Conservation (phyloP, 2,329 filamentous ascomycete species). For the Fusarium mexicanum region DNA sequence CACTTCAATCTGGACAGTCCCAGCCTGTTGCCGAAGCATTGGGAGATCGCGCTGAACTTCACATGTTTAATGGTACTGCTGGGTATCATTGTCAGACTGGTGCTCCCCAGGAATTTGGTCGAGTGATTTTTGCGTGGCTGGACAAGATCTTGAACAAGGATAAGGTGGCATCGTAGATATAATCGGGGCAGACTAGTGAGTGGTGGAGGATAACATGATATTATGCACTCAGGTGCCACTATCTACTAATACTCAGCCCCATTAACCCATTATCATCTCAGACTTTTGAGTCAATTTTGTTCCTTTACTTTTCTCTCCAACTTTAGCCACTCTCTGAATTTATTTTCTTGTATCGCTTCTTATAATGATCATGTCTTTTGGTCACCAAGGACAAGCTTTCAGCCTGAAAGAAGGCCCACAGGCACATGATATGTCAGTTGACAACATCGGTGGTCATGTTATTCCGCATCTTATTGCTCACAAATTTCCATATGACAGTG, state of each 20-base stretch:
- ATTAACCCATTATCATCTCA: too few relatives aligned
- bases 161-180: not conserved
- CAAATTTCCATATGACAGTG: fast-evolving
- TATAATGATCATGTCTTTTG: too few relatives aligned
- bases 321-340: not conserved
- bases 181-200: not conserved
- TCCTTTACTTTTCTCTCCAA: not conserved
- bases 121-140: slow-evolving; percentile 19
- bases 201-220: too few relatives aligned
- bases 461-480: fast-evolving
- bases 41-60: slow-evolving; percentile 4
- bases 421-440: too few relatives aligned
- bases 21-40: not conserved
- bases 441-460: fast-evolving
- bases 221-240: too few relatives aligned
- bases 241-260: not conserved
- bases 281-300: not conserved
- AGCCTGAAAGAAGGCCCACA: fast-evolving
- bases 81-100: slow-evolving; percentile 23
- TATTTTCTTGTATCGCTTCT: too few relatives aligned
- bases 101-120: not conserved
- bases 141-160: slow-evolving; percentile 1
- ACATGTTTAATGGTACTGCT: slow-evolving; percentile 16
- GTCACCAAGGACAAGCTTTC: too few relatives aligned
- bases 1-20: slow-evolving; percentile 18